Evolutionary conservation across 2,329 filamentous ascomycete species (phyloP).

Genomic region (Neonectria magnoliae): DNA sequence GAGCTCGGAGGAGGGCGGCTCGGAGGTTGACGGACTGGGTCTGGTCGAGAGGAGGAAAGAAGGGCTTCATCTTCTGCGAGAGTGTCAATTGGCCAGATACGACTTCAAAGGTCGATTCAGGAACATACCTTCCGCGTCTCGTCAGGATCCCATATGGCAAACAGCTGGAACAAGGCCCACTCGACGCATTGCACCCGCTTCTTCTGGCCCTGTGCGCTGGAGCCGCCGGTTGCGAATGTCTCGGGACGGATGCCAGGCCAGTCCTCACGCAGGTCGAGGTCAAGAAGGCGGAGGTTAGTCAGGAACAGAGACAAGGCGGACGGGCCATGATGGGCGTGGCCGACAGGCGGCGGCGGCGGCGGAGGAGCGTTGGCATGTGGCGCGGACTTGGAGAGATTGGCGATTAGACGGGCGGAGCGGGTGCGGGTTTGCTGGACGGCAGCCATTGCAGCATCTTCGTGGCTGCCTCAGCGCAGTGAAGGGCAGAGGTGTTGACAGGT

Average conservation of each 20-base stretch:
- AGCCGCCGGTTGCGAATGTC: slow-evolving; percentile 72
- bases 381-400: slow-evolving; percentile 35
- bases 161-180: slow-evolving; percentile 91
- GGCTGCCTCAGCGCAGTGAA: not conserved
- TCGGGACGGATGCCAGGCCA: slow-evolving; percentile 81
- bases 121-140: slow-evolving; percentile 74
- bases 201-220: slow-evolving; percentile 79
- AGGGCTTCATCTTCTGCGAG: slow-evolving; percentile 81
- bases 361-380: slow-evolving; percentile 22
- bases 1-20: slow-evolving; percentile 79
- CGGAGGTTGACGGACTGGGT: slow-evolving; percentile 92
- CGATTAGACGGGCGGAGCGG: slow-evolving; percentile 42
- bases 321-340: slow-evolving; percentile 28
- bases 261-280: slow-evolving; percentile 78
- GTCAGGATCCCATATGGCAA: slow-evolving; percentile 82
- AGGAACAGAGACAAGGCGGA: slow-evolving; percentile 66
- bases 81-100: slow-evolving; percentile 15
- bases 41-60: slow-evolving; percentile 90
- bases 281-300: slow-evolving; percentile 83
- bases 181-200: slow-evolving; percentile 84
- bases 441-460: slow-evolving; percentile 39
- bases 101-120: not conserved
- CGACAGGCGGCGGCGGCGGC: slow-evolving; percentile 19
- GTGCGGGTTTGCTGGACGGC: slow-evolving; percentile 39
- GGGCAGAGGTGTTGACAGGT: not conserved